Evolutionary conservation across 345 rosid species (phyloP).

Genomic region (Nephelium lappaceum): DNA sequence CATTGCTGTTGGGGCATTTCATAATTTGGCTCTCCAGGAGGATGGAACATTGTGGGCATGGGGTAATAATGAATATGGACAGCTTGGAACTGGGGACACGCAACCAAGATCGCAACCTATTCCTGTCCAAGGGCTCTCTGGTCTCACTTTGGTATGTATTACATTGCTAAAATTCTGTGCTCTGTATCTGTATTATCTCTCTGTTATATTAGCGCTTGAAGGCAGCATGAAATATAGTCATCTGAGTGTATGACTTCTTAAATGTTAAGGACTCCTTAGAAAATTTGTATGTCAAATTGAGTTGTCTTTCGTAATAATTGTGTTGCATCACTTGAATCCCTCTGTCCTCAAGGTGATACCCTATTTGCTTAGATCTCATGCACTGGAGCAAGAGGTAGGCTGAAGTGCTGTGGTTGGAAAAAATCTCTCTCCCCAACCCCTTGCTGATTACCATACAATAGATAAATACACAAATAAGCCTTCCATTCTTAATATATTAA

Average conservation of each 20-base stretch:
- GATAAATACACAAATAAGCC: background rate
- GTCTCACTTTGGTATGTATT: conserved; percentile 73
- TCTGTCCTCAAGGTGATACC: background rate
- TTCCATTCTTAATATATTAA: background rate
- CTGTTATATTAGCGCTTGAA: background rate
- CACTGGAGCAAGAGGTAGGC: background rate
- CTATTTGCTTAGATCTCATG: background rate
- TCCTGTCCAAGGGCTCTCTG: conserved; percentile 84
- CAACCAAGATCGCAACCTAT: conserved; percentile 98
- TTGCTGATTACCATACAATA: too few relatives aligned
- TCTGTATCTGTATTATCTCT: conserved; percentile 1
- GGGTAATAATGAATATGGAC: conserved; percentile 99
- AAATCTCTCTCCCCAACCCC: background rate
- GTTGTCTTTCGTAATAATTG: background rate
- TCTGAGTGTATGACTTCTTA: background rate
- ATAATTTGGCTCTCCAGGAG: conserved; percentile 94
- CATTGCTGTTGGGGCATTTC: conserved; percentile 98
- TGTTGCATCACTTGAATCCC: background rate
- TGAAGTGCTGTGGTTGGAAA: background rate
- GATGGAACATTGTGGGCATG: conserved; percentile 97
- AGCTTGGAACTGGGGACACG: conserved; percentile 99
- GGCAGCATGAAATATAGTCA: background rate
- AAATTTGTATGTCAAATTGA: conserved; percentile 1
- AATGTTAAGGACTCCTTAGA: background rate
- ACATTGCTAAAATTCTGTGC: background rate